Conservation (phyloP, 768 basidiomycete genomes). For the Boletus eberwhitei region DNA sequence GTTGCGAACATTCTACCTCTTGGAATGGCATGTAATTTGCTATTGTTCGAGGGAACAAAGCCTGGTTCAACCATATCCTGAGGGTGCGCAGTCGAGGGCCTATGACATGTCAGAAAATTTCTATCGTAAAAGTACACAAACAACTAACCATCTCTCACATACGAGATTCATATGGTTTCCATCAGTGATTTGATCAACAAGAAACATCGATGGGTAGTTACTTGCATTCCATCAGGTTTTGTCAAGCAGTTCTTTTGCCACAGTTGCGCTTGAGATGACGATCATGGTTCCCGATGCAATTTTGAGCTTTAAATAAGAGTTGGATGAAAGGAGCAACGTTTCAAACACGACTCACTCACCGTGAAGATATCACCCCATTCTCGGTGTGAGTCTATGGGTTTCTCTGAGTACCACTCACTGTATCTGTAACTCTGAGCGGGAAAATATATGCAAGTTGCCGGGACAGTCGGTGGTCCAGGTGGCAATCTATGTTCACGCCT, state of each 20-base stretch:
- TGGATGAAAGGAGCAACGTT: neutral
- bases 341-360: neutral
- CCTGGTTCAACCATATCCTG: neutral
- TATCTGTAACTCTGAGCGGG: neutral
- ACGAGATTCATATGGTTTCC: slow-evolving; percentile 4
- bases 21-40: neutral
- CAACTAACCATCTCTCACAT: neutral
- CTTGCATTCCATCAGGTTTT: slow-evolving; percentile 7
- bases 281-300: slow-evolving; percentile 4
- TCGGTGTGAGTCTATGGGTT: neutral
- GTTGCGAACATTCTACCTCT: slow-evolving; percentile 2
- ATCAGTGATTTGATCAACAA: slow-evolving; percentile 1
- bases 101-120: neutral
- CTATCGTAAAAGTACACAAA: neutral
- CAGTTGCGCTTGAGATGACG: slow-evolving; percentile 1
- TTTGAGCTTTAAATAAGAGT: slow-evolving; percentile 1
- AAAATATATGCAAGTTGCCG: slow-evolving; percentile 3
- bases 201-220: neutral
- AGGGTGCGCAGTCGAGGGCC: slow-evolving; percentile 3
- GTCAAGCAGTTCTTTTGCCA: slow-evolving; percentile 1
- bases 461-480: slow-evolving; percentile 2
- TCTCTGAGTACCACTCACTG: neutral
- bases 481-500: neutral
- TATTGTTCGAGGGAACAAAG: neutral
- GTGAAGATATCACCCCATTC: slow-evolving; percentile 6